Evolutionary conservation across 768 basidiomycete genomes (phyloP), one percentile per base, ranked within the genome.

Genomic region (Clavulina sp.): DNA sequence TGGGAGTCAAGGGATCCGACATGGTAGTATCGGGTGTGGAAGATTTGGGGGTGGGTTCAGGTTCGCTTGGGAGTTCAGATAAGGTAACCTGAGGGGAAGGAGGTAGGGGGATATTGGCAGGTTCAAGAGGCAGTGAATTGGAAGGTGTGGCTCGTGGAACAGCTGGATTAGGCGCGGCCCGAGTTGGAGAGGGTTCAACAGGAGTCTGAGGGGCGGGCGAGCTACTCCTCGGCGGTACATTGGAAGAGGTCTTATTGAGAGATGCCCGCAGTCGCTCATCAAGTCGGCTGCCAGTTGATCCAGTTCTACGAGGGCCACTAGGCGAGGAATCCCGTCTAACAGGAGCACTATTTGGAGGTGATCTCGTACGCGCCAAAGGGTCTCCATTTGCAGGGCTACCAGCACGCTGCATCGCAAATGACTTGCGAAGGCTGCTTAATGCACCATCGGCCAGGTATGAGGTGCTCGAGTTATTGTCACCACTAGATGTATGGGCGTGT

Each of bases 201-300:
- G 43, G n/a, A 16, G 16, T 26, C 13, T 56, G 50, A 19, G 72
- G 65, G 5, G 61, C 55, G 9, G 76, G 70, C 3, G 77, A 72
- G 18, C 65, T 62, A 36, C 65, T 67, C 4, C 66, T 59, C 19
- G 76, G 71, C 1, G 54, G 54, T 5, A 62, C 60, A 4, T 74
- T 68, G 0, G 76, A 69, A 23, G 65, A 66, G 19, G 64, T 54
- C 66, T 19, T 84, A 82, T 19, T 72, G 75, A 49, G 72, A 70
- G 21, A 72, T 70, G 57, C 78, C 73, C 26, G 73, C 71, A 68
- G 81, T 78, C 41, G 79, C 74, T n/a, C 87, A 67, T 41, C 85
- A 71, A 53, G 87, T 84, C 64, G 87, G 85, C 2, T 87, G 68
- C 23, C 73, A 81, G 5, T 73, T 47, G 4, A 40, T 41, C 38